Base-by-base conservation (phyloP, 352 stramenopile species). In the Phytophthora nicotianae region DNA sequence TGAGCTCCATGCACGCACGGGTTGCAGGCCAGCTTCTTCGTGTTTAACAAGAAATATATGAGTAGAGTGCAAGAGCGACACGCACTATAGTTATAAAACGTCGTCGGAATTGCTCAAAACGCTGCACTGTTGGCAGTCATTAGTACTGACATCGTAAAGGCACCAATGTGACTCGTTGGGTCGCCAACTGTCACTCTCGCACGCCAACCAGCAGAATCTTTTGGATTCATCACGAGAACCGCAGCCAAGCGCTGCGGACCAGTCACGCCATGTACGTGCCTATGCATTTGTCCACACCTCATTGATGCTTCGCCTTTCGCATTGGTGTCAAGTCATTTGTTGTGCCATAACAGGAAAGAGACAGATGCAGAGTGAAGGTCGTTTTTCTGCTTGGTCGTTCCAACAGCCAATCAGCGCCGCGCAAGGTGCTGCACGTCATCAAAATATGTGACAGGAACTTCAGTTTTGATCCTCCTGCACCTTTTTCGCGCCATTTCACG, bases 231-330 rank as follows among this genome's bases (percentile, higher is more conserved):
- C 4, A 32, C 2, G 24, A 7, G 17, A 40, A 26, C n/a, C 19
- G 24, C 24, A 29, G 45, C 24, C 7, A 11, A 51, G 45, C 27
- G 32, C n/a, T 62, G 41, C 10, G 16, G 21, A 19, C 57, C 57
- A 64, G 26, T 50, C 56, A 63, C 8, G 8, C 11, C 11, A 24
- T 13, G 35, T 37, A 42, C 37, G 27, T 10, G 40, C 45, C 35
- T 62, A 19, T 29, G 55, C 24, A 24, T 40, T 32, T 50, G 54
- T 69, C 45, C 54, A 69, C 61, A 27, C 20, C 24, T 45, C 50
- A 59, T 52, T 68, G 50, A 67, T 63, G 27, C 10, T 49, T 62
- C 58, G 47, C 26, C 41, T 35, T 47, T 49, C 37, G 47, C 33
- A 50, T 50, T 27, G 0, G 13, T 35, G 20, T 11, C 13, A 19